A percentile compares a stretch with the other conserved stretches of the same genome.
Conservation (phyloP, 192 early-diverging fungal species). For the Entomortierella parvispora region DNA sequence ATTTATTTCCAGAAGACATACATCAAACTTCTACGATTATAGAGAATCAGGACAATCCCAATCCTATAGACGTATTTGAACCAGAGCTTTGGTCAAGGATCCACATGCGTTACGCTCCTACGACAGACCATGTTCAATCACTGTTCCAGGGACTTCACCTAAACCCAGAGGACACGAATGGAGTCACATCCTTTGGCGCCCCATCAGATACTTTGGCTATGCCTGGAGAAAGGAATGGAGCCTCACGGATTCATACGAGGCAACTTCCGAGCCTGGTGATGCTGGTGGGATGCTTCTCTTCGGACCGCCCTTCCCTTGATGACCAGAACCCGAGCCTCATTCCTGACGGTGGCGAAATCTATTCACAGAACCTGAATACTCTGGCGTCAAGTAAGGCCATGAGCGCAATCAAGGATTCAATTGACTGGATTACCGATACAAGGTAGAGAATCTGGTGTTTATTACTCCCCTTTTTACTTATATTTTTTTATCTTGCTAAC, state of each 20-base stretch:
- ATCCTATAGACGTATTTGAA: background rate
- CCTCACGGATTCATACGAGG: background rate
- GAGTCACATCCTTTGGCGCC: background rate
- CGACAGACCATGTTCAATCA: constrained; percentile 17
- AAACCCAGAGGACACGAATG: constrained; percentile 7
- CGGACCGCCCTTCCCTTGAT: too few relatives aligned
- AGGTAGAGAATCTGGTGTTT: constrained; percentile 23
- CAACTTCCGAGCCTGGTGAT: background rate
- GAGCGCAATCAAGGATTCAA: constrained; percentile 35
- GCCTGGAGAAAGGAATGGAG: background rate
- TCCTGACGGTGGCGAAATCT: too few relatives aligned
- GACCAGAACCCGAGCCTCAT: too few relatives aligned
- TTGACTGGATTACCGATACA: constrained; percentile 24
- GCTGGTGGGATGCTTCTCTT: constrained; percentile 4
- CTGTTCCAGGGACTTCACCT: constrained; percentile 38
- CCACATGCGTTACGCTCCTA: constrained; percentile 42
- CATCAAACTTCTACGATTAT: background rate
- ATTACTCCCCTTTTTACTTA: background rate
- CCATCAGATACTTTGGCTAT: constrained; percentile 10
- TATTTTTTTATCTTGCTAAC: background rate
- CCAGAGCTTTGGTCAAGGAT: constrained; percentile 32
- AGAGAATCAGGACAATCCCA: background rate
- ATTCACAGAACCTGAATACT: too few relatives aligned
- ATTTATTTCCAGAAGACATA: too few relatives aligned
- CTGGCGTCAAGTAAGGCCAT: constrained; percentile 9